Base-by-base conservation (phyloP, 23 red algal genomes). In the Chondrus crispus region DNA sequence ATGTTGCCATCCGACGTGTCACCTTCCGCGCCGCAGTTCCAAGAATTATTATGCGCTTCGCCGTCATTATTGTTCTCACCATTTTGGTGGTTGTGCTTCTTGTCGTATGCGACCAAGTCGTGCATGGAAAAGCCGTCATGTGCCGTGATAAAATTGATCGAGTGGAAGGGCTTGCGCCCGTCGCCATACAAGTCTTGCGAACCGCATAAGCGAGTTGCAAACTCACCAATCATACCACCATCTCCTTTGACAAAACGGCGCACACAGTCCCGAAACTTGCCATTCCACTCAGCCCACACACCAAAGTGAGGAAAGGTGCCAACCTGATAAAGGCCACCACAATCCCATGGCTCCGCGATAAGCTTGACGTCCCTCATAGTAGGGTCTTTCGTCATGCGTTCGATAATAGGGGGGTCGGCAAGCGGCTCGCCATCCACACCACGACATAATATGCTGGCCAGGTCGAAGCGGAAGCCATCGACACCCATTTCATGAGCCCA, bases 391-490 rank as follows among this genome's bases (percentile, higher is more conserved):
- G 68, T 85, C 18, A 98, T 76, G 28, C 94, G 87, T 46, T 98
- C 85, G 45, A 98, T 94, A 26, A 96, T 68, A 8, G 92, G 90
- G 57, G 97, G 97, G 38, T 55, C 53, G 4, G 44, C 47, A 63
- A 95, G 38, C 30, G 89, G 73, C 35, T 88, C 49, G 0, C 97
- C 97, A 40, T 95, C 70, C 37, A 80, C 58, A 55, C 78, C 94
- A 33, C 97, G 93, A 29, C 82, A 90, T 78, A 98, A 46, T 32
- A 86, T 81, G 18, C 90, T 81, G 2, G 97, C 97, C 58, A 98
- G 91, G 77, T 98, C 97, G 62, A 98, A 98, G 40, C 97, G 97
- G 68, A 98, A 98, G 57, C 97, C 97, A 68, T 98, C 97, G 40
- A 98, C 94, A 70, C 97, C 94, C 79, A 94, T 92, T 35, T 95